Percentiles rank a stretch among this genome's conserved stretches.
Conservation (phyloP, 805 yeast species). For the Wickerhamomyces canadensis region DNA sequence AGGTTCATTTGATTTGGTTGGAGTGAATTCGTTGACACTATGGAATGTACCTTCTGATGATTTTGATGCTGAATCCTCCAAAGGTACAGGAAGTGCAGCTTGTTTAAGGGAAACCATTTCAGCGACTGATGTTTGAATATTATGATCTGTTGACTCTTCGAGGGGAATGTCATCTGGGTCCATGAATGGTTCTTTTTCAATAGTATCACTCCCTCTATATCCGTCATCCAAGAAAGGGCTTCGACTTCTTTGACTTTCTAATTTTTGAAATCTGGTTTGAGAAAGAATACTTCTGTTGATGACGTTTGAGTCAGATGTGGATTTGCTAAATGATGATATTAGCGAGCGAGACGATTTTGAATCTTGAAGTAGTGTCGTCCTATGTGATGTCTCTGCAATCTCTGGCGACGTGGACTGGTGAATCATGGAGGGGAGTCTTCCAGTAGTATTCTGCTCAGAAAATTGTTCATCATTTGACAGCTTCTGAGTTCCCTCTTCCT, state of each 20-base stretch:
- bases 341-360: no score
- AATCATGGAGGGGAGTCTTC: no score
- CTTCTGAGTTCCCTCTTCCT: no score
- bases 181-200: constrained; percentile 5
- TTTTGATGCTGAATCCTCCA: not conserved
- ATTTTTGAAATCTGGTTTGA: constrained; percentile 18
- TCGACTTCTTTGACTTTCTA: constrained; percentile 15
- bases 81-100: no score
- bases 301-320: constrained; percentile 2
- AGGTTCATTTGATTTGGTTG: not conserved
- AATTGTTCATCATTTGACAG: no score
- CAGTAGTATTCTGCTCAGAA: no score
- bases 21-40: constrained; percentile 8
- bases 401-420: constrained; percentile 3
- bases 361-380: no score
- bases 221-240: constrained; percentile 22
- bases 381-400: constrained; percentile 6
- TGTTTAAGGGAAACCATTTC: no score
- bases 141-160: constrained; percentile 26
- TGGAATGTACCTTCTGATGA: constrained; percentile 5
- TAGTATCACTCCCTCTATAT: constrained; percentile 15
- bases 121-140: constrained; percentile 7
- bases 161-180: constrained; percentile 21
- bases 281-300: constrained; percentile 11
- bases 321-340: constrained; percentile 5